Evolutionary conservation across 306 rosid genomes (phyloP), one percentile per base, ranked within the genome.

Genomic region (Ormosia semicastrata): DNA sequence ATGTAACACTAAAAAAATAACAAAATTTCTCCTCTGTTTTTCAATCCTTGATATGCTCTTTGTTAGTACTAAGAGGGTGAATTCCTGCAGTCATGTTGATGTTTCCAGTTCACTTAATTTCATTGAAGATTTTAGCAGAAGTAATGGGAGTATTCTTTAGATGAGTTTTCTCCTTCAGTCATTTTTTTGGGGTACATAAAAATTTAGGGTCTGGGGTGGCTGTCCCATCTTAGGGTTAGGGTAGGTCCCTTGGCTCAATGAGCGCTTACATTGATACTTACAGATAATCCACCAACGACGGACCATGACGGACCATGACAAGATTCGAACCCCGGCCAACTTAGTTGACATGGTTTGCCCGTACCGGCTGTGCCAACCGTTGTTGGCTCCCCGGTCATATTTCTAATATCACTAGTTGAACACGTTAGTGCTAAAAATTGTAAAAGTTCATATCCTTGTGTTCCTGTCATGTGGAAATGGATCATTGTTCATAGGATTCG

Each of bases 71-170:
- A 24, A 46, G 43, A 73, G 40, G 79, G 66, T 40, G 58, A 33
- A 65, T 36, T 44, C 81, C 52, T 80, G 18, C 66, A 63, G 49
- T 57, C 40, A 32, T 30, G 47, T 78, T 67, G 46, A 24, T 78
- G 32, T 15, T 62, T 36, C n/a, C 34, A 47, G 24, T 76, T 59
- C 37, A 43, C 78, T 59, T 75, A 24, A 40, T 58, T 46, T 32
- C 62, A 4, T 36, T 33, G 46, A 62, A 62, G 17, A 46, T 30
- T 76, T 44, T 62, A 4, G 49, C 15, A 46, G 47, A 62, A 47
- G 30, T 32, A 33, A 15, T 34, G 18, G 6, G 37, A 60, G 73
- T 37, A 60, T 80, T 58, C 37, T 41, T 34, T 70, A 15, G 43
- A 71, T 36, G 5, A 49, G 40, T 47, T 46, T 67, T 37, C 59